phyloP scores from a whole-genome alignment of 371 early-diverging fungal genomes.

The Apophysomyces ossiformis region DNA sequence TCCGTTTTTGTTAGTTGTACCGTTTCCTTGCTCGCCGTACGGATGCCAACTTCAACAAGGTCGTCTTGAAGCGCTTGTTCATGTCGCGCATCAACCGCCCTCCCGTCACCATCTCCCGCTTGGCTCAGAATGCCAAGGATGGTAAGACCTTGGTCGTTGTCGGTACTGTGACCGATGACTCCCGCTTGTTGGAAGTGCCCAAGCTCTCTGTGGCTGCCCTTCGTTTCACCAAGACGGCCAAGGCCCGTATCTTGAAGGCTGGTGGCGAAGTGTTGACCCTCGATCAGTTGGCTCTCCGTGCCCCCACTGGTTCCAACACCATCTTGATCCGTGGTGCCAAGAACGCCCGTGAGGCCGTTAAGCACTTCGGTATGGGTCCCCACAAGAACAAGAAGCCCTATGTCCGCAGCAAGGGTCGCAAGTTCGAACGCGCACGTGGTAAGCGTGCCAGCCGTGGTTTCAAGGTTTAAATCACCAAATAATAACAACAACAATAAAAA shows the following conservation, averaged over 20 bases:
- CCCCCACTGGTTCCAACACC: constrained; percentile 96
- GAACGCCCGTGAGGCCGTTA: constrained; percentile 92
- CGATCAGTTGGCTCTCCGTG: constrained; percentile 97
- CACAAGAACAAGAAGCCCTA: constrained; percentile 87
- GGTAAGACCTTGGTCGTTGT: constrained; percentile 91
- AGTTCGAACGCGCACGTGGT: constrained; percentile 99
- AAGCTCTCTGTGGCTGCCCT: constrained; percentile 96
- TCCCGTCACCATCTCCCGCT: constrained; percentile 90
- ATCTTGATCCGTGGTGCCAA: constrained; percentile 93
- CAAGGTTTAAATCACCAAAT: constrained; percentile 70
- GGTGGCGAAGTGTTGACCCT: constrained; percentile 98
- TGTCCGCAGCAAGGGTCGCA: constrained; percentile 98
- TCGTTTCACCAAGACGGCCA: constrained; percentile 93
- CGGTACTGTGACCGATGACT: constrained; percentile 97
- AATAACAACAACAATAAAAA: neutral
- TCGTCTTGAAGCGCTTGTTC: constrained; percentile 96
- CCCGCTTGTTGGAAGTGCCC: constrained; percentile 91
- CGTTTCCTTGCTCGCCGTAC: constrained; percentile 98
- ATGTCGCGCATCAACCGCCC: constrained; percentile 98
- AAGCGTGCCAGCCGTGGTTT: constrained; percentile 95
- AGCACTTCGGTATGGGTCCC: constrained; percentile 86
- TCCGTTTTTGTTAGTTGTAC: constrained; percentile 75
- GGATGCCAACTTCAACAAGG: constrained; percentile 97
- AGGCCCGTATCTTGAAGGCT: constrained; percentile 96
- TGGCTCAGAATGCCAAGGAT: constrained; percentile 72